phyloP scores from a whole-genome alignment of 1,284 basidiomycete species.

The Trametes polyzona region DNA sequence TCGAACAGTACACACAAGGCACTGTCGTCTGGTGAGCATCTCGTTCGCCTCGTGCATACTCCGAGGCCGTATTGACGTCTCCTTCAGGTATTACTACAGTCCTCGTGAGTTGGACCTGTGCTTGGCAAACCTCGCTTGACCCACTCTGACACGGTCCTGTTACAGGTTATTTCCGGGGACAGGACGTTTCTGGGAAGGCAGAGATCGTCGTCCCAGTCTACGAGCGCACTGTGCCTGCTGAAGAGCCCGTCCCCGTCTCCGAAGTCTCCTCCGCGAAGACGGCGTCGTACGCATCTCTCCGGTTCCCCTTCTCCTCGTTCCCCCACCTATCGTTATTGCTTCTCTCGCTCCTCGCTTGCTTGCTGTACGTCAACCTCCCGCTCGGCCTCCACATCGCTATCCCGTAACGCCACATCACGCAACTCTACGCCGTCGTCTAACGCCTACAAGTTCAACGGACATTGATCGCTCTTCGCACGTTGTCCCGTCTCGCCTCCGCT shows the following conservation, averaged over 20 bases:
- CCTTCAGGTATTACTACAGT: slow-evolving; percentile 41
- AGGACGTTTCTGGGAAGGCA: slow-evolving; percentile 24
- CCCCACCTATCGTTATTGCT: slow-evolving; percentile 15
- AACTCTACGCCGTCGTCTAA: neutral
- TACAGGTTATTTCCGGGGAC: slow-evolving; percentile 29
- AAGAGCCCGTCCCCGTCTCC: slow-evolving; percentile 1
- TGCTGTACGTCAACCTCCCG: slow-evolving; percentile 13
- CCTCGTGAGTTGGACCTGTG: slow-evolving; percentile 33
- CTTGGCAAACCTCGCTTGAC: neutral
- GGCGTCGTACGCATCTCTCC: neutral
- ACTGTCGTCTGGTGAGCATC: slow-evolving; percentile 45
- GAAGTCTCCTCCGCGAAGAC: neutral
- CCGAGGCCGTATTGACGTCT: neutral
- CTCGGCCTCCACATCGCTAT: slow-evolving; percentile 5
- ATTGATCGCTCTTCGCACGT: neutral
- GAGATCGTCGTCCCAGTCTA: slow-evolving; percentile 28
- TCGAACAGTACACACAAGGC: slow-evolving; percentile 54
- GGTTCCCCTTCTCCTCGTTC: neutral
- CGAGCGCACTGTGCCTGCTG: slow-evolving; percentile 9
- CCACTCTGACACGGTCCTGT: neutral
- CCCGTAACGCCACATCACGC: neutral
- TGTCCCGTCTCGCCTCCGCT: neutral
- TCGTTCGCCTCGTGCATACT: neutral
- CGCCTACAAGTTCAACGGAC: neutral
- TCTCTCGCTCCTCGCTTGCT: slow-evolving; percentile 10